These are phyloP conservation scores for Hypoxylon rubiginosum DNA, from an alignment of 2,329 filamentous ascomycete genomes.

Conservation along the genomic window DNA sequence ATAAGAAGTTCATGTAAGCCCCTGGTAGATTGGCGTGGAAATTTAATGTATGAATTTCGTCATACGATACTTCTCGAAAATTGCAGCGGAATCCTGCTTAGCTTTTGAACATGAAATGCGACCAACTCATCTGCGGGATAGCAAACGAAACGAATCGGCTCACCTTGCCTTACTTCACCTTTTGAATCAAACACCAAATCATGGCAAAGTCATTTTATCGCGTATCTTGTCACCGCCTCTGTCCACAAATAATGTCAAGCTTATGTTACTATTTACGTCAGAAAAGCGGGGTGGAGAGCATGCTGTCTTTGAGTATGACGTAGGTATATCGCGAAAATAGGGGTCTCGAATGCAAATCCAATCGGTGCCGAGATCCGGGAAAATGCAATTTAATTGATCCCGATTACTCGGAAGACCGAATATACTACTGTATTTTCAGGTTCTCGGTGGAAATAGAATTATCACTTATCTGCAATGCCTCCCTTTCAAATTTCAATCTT, in stretches of 20 bases:
- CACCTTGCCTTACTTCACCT: not conserved
- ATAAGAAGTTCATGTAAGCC: not conserved
- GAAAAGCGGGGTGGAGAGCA: conserved; percentile 12
- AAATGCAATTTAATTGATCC: not conserved
- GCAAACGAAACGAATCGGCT: conserved; percentile 19
- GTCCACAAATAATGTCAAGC: conserved; percentile 1
- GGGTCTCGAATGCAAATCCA: not conserved
- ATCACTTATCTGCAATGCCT: too few species aligned
- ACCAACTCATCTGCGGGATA: not conserved
- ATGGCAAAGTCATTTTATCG: conserved; percentile 11
- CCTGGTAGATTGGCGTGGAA: not conserved
- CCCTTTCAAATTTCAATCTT: too few species aligned
- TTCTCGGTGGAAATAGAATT: too few species aligned
- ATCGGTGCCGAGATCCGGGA: conserved; percentile 8
- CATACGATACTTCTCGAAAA: conserved; percentile 3
- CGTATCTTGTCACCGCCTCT: conserved; percentile 16
- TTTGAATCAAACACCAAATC: conserved; percentile 20
- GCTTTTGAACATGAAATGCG: conserved; percentile 2
- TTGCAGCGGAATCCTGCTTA: conserved; percentile 10
- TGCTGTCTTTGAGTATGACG: conserved; percentile 20
- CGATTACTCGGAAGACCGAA: conserved; percentile 9
- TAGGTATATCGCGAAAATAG: conserved; percentile 13
- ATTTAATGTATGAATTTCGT: conserved; percentile 31
- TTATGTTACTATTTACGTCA: conserved; percentile 21
- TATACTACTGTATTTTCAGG: not conserved